Evolutionary conservation across 495 filamentous ascomycete species (phyloP).

Genomic region (Penicillium lividum): DNA sequence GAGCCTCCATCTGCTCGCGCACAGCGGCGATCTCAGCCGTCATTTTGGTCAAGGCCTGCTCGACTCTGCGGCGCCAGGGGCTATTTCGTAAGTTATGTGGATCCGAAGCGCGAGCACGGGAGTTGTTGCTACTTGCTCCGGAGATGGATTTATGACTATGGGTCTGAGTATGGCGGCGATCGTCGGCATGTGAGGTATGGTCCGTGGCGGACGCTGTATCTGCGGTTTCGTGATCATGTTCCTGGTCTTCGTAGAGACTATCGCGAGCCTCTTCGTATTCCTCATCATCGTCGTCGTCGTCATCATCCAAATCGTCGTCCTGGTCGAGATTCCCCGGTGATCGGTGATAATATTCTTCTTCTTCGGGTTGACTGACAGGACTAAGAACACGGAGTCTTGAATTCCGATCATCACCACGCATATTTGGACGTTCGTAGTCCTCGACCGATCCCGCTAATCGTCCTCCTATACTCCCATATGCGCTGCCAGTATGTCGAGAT

Average conservation of each 20-base stretch:
- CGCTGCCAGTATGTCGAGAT: slow-evolving; percentile 28
- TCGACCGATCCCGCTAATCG: slow-evolving; percentile 27
- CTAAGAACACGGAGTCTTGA: slow-evolving; percentile 65
- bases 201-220: slow-evolving; percentile 20
- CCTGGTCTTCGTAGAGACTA: slow-evolving; percentile 41
- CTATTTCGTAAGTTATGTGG: slow-evolving; percentile 18
- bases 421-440: slow-evolving; percentile 29
- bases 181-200: slow-evolving; percentile 16
- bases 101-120: slow-evolving; percentile 11
- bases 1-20: slow-evolving; percentile 82
- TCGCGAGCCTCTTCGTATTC: slow-evolving; percentile 43
- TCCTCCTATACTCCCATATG: slow-evolving; percentile 40
- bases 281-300: slow-evolving; percentile 34
- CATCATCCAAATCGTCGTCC: slow-evolving; percentile 26
- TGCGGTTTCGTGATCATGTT: slow-evolving; percentile 32
- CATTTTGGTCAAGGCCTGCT: slow-evolving; percentile 84
- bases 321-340: slow-evolving; percentile 27
- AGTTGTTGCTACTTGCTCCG: slow-evolving; percentile 16
- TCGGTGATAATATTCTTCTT: slow-evolving; percentile 52
- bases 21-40: slow-evolving; percentile 93
- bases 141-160: slow-evolving; percentile 1
- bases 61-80: slow-evolving; percentile 80
- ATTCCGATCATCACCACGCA: slow-evolving; percentile 10
- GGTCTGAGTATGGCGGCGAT: slow-evolving; percentile 15
- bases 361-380: slow-evolving; percentile 79